Percentiles rank a stretch among this genome's conserved stretches.
These are phyloP conservation scores for Gelatoporia subvermispora DNA, from an alignment of 768 basidiomycete genomes.

Conservation along the genomic window DNA sequence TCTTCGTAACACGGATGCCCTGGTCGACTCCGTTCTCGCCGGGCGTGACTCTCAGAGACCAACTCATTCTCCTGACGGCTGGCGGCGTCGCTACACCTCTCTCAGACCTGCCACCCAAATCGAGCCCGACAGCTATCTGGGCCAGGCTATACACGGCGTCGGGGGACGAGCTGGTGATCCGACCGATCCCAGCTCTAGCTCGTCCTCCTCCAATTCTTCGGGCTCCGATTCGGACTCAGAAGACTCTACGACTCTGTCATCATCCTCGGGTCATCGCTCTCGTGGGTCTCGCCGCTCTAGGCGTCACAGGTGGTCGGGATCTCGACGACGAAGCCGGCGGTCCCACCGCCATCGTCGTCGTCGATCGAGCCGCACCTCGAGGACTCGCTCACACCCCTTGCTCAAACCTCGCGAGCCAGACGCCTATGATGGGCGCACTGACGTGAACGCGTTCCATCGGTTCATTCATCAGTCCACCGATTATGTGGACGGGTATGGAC, in stretches of 20 bases:
- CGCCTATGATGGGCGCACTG: slow-evolving; percentile 4
- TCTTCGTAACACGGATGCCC: background rate
- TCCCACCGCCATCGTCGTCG: too few relatives aligned
- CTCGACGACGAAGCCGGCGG: too few relatives aligned
- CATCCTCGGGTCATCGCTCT: too few relatives aligned
- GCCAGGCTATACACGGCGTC: background rate
- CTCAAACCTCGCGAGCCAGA: slow-evolving; percentile 9
- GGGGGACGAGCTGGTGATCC: background rate
- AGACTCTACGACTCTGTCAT: background rate
- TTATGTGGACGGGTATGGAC: slow-evolving; percentile 4
- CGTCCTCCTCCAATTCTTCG: background rate
- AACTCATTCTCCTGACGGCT: background rate
- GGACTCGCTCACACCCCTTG: background rate
- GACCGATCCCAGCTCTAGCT: too few relatives aligned
- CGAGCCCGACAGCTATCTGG: slow-evolving; percentile 6
- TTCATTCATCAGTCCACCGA: slow-evolving; percentile 8
- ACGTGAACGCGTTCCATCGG: slow-evolving; percentile 10
- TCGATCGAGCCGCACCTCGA: too few relatives aligned
- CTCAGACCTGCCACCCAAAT: slow-evolving; percentile 6
- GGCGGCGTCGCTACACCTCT: background rate
- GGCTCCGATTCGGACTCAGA: background rate
- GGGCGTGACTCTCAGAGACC: background rate
- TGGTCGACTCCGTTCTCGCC: background rate
- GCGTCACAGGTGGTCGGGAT: too few relatives aligned
- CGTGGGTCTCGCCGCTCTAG: too few relatives aligned